Conservation (phyloP, 192 early-diverging fungal species). For the Coemansia sp. region DNA sequence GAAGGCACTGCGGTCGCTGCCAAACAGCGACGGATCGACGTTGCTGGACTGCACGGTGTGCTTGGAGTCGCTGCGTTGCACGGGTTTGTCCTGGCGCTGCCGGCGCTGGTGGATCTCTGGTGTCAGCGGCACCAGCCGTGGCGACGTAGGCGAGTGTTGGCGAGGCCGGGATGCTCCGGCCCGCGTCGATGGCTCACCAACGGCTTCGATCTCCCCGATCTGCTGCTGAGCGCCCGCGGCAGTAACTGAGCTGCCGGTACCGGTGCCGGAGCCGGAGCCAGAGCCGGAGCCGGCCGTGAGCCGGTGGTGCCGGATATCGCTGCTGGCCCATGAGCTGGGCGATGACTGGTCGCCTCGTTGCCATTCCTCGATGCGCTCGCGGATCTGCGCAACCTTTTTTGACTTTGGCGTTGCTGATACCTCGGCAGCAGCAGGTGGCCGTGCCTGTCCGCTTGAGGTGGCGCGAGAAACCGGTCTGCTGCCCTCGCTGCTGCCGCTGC, state of each 20-base stretch:
- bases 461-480: background rate
- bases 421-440: background rate
- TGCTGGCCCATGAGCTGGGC: background rate
- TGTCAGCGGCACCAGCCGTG: constrained; percentile 34
- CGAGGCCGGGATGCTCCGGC: background rate
- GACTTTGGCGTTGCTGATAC: constrained; percentile 28
- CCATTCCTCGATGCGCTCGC: constrained; percentile 52
- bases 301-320: background rate
- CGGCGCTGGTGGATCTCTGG: constrained; percentile 8
- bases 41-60: constrained; percentile 50
- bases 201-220: constrained; percentile 41
- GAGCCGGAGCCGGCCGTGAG: constrained; percentile 9
- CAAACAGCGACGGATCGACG: constrained; percentile 47
- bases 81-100: constrained; percentile 5
- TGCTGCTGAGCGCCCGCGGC: constrained; percentile 28
- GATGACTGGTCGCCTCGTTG: constrained; percentile 13
- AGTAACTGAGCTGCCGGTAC: constrained; percentile 29
- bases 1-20: constrained; percentile 49
- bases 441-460: background rate
- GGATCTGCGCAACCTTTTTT: constrained; percentile 39
- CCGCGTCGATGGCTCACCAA: constrained; percentile 7
- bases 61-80: constrained; percentile 27
- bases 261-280: constrained; percentile 3
- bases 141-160: background rate
- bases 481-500: constrained; percentile 1